Evolutionary conservation across 805 yeast genomes (phyloP).

Genomic region (Kazachstania viticola): DNA sequence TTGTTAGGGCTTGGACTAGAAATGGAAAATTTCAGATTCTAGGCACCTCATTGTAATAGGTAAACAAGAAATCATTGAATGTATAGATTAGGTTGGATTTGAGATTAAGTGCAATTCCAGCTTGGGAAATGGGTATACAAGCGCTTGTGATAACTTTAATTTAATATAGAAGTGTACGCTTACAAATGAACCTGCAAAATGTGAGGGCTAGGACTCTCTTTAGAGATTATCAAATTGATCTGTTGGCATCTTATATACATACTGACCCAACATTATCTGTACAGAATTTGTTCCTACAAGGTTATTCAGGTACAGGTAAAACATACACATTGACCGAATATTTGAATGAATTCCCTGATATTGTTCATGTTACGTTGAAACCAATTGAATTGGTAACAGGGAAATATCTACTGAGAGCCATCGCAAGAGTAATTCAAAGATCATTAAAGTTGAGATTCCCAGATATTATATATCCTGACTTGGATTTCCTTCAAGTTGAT

Average conservation of each 20-base stretch:
- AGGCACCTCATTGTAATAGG: too few relatives aligned
- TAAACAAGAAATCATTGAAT: too few relatives aligned
- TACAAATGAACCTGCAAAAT: too few relatives aligned
- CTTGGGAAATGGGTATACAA: too few relatives aligned
- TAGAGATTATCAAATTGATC: constrained; percentile 18
- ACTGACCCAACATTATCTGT: constrained; percentile 14
- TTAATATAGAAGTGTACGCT: too few relatives aligned
- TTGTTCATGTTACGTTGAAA: constrained; percentile 13
- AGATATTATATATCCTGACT: not conserved
- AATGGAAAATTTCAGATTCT: too few relatives aligned
- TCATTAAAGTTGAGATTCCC: constrained; percentile 11
- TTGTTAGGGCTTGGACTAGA: too few relatives aligned
- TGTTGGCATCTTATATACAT: constrained; percentile 14
- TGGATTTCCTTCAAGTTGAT: constrained; percentile 24
- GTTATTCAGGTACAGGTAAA: constrained; percentile 23
- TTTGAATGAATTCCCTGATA: constrained; percentile 2
- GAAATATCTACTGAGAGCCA: constrained; percentile 24
- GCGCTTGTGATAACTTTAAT: too few relatives aligned
- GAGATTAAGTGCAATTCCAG: too few relatives aligned
- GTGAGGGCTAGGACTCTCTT: too few relatives aligned
- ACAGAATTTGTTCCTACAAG: constrained; percentile 20
- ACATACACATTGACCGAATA: constrained; percentile 10
- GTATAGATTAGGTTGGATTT: too few relatives aligned
- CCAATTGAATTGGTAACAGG: constrained; percentile 24
- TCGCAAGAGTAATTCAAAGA: constrained; percentile 16